A percentile compares a stretch with the other conserved stretches of the same genome.
Evolutionary conservation across 169 alveolate species (phyloP).

Genomic region (Miamiensis avidus): DNA sequence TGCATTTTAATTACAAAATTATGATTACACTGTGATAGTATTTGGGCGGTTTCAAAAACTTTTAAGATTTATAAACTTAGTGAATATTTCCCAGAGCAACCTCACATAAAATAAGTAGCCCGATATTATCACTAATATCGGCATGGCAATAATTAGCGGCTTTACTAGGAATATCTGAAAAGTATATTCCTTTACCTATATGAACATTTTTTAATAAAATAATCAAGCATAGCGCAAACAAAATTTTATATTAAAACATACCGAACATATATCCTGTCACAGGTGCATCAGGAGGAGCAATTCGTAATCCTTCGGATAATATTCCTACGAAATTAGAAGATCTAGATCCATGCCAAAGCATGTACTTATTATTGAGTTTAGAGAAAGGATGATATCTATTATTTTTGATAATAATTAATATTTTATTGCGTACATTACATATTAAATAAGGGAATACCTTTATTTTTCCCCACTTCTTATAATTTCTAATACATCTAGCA

Average conservation of each 20-base stretch:
- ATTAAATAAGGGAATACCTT: constrained; percentile 30
- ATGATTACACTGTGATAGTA: constrained; percentile 53
- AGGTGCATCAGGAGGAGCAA: constrained; percentile 90
- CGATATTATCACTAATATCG: constrained; percentile 51
- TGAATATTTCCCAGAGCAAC: constrained; percentile 80
- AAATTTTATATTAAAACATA: no score
- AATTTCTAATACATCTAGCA: constrained; percentile 14
- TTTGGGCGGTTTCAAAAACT: constrained; percentile 52
- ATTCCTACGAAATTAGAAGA: constrained; percentile 75
- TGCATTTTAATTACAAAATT: background rate
- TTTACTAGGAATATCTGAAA: constrained; percentile 71
- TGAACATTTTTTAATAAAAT: no score
- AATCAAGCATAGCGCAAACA: no score
- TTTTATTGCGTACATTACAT: background rate
- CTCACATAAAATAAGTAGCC: constrained; percentile 72
- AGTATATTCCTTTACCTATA: constrained; percentile 81
- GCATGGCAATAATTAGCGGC: constrained; percentile 71
- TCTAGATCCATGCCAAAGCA: constrained; percentile 84
- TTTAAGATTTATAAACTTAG: constrained; percentile 39
- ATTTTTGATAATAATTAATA: no score
- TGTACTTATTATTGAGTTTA: constrained; percentile 51
- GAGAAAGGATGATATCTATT: constrained; percentile 1
- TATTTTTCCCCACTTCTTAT: constrained; percentile 27
- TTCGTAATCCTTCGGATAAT: constrained; percentile 74
- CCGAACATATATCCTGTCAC: constrained; percentile 84